Evolutionary conservation across 257 asterid genomes (phyloP).

Genomic region (Prunella vulgaris): DNA sequence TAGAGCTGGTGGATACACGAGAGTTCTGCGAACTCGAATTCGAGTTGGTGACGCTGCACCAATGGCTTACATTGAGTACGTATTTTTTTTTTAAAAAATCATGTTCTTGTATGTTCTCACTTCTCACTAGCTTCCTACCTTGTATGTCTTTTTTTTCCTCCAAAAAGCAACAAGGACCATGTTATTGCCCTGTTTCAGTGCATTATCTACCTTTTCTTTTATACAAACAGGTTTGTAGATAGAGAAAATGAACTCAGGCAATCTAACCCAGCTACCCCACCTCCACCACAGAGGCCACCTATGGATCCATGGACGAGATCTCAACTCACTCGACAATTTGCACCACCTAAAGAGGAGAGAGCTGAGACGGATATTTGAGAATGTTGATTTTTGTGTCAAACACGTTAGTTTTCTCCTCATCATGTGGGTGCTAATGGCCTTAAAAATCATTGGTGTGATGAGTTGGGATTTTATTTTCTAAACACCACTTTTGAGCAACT

Average conservation of each 20-base stretch:
- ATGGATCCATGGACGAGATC: constrained; percentile 97
- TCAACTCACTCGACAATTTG: constrained; percentile 73
- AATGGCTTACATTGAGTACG: constrained; percentile 94
- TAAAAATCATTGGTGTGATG: background rate
- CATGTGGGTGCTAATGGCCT: background rate
- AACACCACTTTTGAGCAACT: background rate
- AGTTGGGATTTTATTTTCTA: background rate
- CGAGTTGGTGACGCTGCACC: constrained; percentile 95
- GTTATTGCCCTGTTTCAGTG: background rate
- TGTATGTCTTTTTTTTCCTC: background rate
- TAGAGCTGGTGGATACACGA: constrained; percentile 93
- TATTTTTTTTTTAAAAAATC: background rate
- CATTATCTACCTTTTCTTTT: background rate
- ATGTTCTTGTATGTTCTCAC: background rate
- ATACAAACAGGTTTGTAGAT: constrained; percentile 67
- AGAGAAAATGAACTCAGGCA: constrained; percentile 93
- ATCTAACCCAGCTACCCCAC: constrained; percentile 77
- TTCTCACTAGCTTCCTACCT: background rate
- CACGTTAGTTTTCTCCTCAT: background rate
- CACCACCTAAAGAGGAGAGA: constrained; percentile 76
- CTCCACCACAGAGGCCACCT: constrained; percentile 61
- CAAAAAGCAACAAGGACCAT: background rate
- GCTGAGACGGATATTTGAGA: constrained; percentile 40
- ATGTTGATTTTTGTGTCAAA: background rate
- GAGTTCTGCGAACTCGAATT: constrained; percentile 82